Evolutionary conservation across 441 rosid genomes (phyloP), one percentile per base, ranked within the genome.

Genomic region (Capsella rubella): DNA sequence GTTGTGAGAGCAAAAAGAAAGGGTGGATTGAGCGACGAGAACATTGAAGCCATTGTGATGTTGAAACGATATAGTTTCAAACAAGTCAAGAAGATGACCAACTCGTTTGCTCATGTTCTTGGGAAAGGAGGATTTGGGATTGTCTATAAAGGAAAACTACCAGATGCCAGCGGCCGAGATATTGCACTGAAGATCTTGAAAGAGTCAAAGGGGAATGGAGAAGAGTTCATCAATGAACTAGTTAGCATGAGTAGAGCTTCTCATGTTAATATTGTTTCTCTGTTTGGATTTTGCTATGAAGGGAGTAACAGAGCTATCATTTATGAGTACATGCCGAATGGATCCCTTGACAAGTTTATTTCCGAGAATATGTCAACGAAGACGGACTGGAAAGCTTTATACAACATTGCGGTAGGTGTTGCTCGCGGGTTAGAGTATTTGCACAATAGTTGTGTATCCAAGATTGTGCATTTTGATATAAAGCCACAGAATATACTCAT

Each of bases 251-350:
- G 53, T 49, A 49, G 53, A 49, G 53, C 53, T 1, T 49, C 31
- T 50, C 31, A 21, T 50, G 55, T 50, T 25, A 50, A 50, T 18
- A 50, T 50, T 0, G 55, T 50, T 50, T 21, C 55, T 50, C 68
- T 85, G 0, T 69, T 79, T 0, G 85, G 86, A 3, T 85, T 82
- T 54, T 84, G 88, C 37, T 34, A 74, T 1, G 86, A 80, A 60
- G 71, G 71, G 6, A 8, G 13, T 9, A 72, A 78, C 29, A 74
- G 79, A 74, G 84, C 79, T 61, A 21, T 87, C 1, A 62, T 85
- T n/a, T 87, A 79, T 32, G 85, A 87, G 70, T 85, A 75, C 76
- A 79, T 84, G 86, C 51, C 82, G 0, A 87, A 85, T 45, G 85
- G 89, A 8, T 87, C 85, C 0, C 81, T 84, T 3, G 86, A 85